Conservation (phyloP, 805 yeast species). For the Ogataea henricii region DNA sequence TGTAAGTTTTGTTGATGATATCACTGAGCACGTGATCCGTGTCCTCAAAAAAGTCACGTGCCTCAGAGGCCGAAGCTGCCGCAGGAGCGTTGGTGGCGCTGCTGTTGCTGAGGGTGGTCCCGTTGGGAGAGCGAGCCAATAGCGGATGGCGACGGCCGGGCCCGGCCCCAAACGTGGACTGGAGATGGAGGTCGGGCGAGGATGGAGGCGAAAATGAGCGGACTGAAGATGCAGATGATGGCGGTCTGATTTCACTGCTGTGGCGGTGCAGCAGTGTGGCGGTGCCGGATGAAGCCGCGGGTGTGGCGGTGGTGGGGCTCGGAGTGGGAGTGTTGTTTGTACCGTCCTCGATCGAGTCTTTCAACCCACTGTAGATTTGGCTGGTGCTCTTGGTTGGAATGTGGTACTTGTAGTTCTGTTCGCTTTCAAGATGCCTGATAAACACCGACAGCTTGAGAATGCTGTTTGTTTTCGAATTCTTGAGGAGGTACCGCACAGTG, state of each 20-base stretch:
- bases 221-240: neutral
- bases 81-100: neutral
- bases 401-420: conserved; percentile 18
- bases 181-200: neutral
- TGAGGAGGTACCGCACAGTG: conserved; percentile 66
- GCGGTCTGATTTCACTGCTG: neutral
- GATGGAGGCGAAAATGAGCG: conserved; percentile 3
- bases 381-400: conserved; percentile 23
- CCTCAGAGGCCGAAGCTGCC: neutral
- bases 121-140: neutral
- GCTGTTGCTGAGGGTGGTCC: neutral
- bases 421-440: conserved; percentile 20
- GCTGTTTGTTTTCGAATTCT: conserved; percentile 80
- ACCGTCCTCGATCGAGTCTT: conserved; percentile 23
- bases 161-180: neutral
- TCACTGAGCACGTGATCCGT: conserved; percentile 17
- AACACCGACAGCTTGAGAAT: conserved; percentile 62
- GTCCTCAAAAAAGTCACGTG: conserved; percentile 4
- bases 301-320: neutral
- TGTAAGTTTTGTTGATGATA: conserved; percentile 32
- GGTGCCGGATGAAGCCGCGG: neutral
- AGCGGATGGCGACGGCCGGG: neutral
- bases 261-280: conserved; percentile 1
- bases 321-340: neutral
- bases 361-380: conserved; percentile 29